Evolutionary conservation across 768 basidiomycete species (phyloP).

Genomic region (Gymnopilus dilepis): DNA sequence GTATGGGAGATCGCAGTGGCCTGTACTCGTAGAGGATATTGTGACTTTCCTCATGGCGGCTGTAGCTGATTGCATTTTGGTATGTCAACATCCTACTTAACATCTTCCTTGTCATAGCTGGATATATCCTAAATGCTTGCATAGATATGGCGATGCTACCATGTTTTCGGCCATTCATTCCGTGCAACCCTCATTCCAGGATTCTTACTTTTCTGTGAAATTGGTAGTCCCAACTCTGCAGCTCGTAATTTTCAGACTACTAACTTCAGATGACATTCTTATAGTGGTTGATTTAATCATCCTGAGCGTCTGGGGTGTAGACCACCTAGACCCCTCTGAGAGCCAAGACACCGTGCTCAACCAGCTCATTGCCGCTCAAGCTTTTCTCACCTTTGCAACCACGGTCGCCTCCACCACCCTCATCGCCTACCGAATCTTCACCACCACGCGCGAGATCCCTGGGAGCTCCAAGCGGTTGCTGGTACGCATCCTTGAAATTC

Average conservation of each 20-base stretch:
- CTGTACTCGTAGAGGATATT: neutral
- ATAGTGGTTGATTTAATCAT: neutral
- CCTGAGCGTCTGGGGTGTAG: neutral
- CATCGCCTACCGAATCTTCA: neutral
- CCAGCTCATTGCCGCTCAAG: neutral
- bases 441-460: neutral
- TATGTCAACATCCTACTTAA: neutral
- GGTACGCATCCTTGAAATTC: neutral
- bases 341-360: neutral
- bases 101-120: too few species aligned
- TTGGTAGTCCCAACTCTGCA: neutral
- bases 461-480: neutral
- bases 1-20: neutral
- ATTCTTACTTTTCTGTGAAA: neutral
- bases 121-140: too few species aligned
- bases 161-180: neutral
- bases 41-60: neutral
- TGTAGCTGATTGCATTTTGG: neutral
- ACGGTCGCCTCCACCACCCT: neutral
- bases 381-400: neutral
- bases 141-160: conserved; percentile 5
- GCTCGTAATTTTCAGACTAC: neutral
- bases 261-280: neutral
- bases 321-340: neutral
- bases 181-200: neutral